Base-by-base conservation (phyloP, 2,329 filamentous ascomycete species). In the Colletotrichum sidae region DNA sequence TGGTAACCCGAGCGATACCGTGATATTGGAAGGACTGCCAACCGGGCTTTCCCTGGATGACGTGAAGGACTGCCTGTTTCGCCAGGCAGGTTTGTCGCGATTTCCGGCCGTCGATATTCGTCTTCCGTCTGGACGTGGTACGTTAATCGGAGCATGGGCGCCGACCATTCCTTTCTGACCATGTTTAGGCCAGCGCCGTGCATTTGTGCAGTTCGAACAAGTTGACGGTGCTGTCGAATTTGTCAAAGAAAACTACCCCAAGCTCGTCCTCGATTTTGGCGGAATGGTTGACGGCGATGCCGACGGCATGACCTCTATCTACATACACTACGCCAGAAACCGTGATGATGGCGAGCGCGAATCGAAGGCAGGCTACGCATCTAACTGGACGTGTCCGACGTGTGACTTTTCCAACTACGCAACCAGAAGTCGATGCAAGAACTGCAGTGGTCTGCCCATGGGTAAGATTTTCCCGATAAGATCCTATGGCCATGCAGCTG, bases 11-110 rank as follows among this genome's bases (percentile, higher is more conserved):
- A 84, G 78, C 68, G 79, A 84, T 67, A 86, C 83, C 39, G 78
- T 88, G 55, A 85, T 88, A 57, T 76, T 88, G 47, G 85, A 88
- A 70, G 84, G 84, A 58, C 70, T 88, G 60, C 83, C 84, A 38
- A 72, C 77, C 62, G 80, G 80, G 60, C 77, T 85, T 65, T 81
- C 82, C 64, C 77, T 83, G 73, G 78, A 79, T 73, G 83, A 86
- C 77, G 84, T 87, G 80, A 77, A 77, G 38, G 76, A 79, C 17
- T 74, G 71, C 47, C 70, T 81, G 12, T 60, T 79, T 10, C 73
- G 67, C 46, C 72, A 73, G 61, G 72, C 77, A 11, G 73, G 76
- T 44, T 73, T 78, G 47, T 73, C 74, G 47, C 72, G 78, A n/a
- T 76, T 76, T 17, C 73, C 75, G 2, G 69, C 75, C 4, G 71